These are phyloP conservation scores for Fragaria ananassa DNA, from an alignment of 306 rosid genomes.

Conservation along the genomic window DNA sequence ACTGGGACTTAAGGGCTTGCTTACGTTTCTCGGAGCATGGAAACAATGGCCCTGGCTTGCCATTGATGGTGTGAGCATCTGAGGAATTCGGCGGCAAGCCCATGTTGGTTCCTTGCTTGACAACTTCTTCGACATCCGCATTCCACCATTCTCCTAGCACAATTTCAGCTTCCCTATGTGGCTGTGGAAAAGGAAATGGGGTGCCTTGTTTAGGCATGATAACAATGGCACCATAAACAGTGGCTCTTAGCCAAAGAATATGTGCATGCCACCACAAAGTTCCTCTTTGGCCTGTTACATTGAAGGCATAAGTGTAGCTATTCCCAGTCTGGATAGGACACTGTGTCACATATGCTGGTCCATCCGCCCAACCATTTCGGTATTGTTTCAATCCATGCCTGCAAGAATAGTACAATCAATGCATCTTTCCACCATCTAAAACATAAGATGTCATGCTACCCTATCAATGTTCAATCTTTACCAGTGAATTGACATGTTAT, in stretches of 20 bases:
- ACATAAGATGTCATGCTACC: background rate
- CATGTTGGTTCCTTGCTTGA: conserved; percentile 57
- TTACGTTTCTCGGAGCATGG: conserved; percentile 89
- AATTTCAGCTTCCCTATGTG: conserved; percentile 54
- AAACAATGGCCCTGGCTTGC: conserved; percentile 89
- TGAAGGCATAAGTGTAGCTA: conserved; percentile 71
- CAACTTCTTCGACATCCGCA: conserved; percentile 66
- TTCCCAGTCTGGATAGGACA: conserved; percentile 66
- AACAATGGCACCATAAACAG: conserved; percentile 81
- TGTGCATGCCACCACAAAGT: conserved; percentile 94
- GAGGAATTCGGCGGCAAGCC: conserved; percentile 85
- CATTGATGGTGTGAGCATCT: conserved; percentile 90
- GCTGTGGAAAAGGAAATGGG: conserved; percentile 69
- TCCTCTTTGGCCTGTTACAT: conserved; percentile 81
- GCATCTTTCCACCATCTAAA: background rate
- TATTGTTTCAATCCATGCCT: conserved; percentile 85
- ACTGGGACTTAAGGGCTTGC: background rate
- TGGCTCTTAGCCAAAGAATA: conserved; percentile 79
- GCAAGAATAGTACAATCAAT: background rate
- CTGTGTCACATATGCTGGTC: conserved; percentile 78
- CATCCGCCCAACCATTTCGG: conserved; percentile 82
- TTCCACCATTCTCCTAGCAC: conserved; percentile 88
- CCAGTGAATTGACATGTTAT: conserved; percentile 83
- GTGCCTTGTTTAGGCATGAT: conserved; percentile 71
- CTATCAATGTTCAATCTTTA: conserved; percentile 17